Conservation (phyloP, 768 basidiomycete species). For the Leccinellum albellum region DNA sequence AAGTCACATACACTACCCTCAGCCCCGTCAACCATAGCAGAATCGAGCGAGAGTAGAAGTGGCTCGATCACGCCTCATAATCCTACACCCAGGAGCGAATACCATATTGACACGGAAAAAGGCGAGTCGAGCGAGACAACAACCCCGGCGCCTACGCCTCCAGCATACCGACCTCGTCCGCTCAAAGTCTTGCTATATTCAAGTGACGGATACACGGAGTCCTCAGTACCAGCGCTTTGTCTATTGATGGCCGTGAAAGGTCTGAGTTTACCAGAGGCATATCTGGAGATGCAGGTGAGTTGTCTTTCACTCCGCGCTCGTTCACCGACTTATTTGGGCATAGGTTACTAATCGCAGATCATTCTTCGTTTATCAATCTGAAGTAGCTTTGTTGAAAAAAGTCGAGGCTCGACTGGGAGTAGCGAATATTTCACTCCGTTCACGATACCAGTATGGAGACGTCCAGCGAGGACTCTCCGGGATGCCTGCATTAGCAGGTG, state of each 20-base stretch:
- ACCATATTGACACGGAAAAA: constrained; percentile 11
- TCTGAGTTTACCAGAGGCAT: constrained; percentile 80
- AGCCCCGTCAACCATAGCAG: constrained; percentile 19
- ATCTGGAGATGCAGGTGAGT: constrained; percentile 75
- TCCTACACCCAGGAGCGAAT: constrained; percentile 3
- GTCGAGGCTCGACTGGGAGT: constrained; percentile 55
- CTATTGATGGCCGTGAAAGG: constrained; percentile 77
- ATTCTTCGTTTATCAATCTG: constrained; percentile 89
- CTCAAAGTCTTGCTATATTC: constrained; percentile 78
- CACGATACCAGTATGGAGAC: constrained; percentile 25
- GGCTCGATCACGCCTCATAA: constrained; percentile 18
- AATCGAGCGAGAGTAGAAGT: constrained; percentile 13
- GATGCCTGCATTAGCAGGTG: constrained; percentile 4
- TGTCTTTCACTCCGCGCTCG: neutral
- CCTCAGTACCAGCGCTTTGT: constrained; percentile 80
- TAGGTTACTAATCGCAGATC: constrained; percentile 64
- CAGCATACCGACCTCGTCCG: constrained; percentile 47
- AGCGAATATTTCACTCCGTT: constrained; percentile 15
- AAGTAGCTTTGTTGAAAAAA: constrained; percentile 66
- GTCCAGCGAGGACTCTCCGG: constrained; percentile 16
- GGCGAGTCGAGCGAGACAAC: constrained; percentile 9
- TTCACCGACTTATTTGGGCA: neutral
- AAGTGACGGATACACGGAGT: constrained; percentile 90
- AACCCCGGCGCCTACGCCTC: constrained; percentile 11
- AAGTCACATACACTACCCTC: constrained; percentile 12